A percentile compares a stretch with the other conserved stretches of the same genome.
Evolutionary conservation across 805 yeast species (phyloP).

Genomic region (Lachancea kluyveri): DNA sequence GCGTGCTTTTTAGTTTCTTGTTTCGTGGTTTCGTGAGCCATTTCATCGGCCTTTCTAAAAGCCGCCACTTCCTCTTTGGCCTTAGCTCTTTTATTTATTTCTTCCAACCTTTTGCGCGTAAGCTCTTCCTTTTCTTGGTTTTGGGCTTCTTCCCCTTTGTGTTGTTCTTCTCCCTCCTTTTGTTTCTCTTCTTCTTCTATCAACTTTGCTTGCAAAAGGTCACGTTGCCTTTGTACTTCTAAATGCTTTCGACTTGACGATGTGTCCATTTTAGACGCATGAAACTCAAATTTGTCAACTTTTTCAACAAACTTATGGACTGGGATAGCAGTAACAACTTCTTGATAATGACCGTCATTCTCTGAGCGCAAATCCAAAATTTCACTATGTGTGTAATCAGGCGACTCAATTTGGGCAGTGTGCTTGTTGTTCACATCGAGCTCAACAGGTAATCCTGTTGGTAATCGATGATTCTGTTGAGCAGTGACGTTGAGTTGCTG

Average conservation of each 20-base stretch:
- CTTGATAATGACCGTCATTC: constrained; percentile 25
- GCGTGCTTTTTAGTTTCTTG: constrained; percentile 7
- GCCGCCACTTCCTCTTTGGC: constrained; percentile 1
- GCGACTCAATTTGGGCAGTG: constrained; percentile 5
- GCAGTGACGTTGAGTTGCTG: constrained; percentile 1
- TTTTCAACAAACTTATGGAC: constrained; percentile 10
- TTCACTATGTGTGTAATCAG: constrained; percentile 24
- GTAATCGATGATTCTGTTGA: background rate
- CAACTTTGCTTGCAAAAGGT: constrained; percentile 3
- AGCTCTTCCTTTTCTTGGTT: constrained; percentile 18
- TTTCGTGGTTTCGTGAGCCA: constrained; percentile 9
- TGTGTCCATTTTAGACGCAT: constrained; percentile 1
- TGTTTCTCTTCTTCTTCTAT: constrained; percentile 1
- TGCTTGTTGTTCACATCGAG: background rate
- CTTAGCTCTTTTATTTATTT: constrained; percentile 1
- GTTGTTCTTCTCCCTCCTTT: background rate
- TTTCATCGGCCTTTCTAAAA: constrained; percentile 2
- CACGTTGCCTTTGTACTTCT: constrained; percentile 3
- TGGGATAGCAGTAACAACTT: constrained; percentile 23
- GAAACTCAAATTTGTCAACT: constrained; percentile 37
- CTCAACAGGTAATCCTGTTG: no score
- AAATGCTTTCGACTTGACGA: constrained; percentile 3
- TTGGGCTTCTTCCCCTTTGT: constrained; percentile 5
- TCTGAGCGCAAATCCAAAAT: constrained; percentile 17
- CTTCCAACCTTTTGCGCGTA: constrained; percentile 15